These are phyloP conservation scores for Trichoderma hamatum DNA, from an alignment of 2,329 filamentous ascomycete species.

Conservation along the genomic window DNA sequence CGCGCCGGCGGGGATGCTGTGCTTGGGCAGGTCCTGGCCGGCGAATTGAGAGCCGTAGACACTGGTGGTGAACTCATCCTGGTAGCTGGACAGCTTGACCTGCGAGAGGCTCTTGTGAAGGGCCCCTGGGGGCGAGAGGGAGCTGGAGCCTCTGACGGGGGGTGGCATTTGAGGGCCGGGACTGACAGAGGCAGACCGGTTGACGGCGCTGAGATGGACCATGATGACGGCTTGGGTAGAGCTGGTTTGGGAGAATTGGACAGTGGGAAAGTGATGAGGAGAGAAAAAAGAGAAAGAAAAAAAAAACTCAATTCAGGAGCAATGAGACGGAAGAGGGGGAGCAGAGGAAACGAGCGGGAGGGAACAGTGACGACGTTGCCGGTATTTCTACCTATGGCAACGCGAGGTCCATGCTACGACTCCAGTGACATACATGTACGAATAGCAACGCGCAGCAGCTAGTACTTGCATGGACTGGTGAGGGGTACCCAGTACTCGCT, in stretches of 20 bases:
- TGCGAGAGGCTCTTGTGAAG: conserved; percentile 35
- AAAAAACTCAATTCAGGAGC: background rate
- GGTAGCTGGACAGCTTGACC: conserved; percentile 54
- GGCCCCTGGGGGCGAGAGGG: conserved; percentile 32
- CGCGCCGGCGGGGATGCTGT: conserved; percentile 85
- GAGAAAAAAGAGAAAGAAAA: background rate
- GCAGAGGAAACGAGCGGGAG: background rate
- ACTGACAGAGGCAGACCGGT: conserved; percentile 35
- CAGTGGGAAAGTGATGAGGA: too few species aligned
- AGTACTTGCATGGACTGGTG: background rate
- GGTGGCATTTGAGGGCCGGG: conserved; percentile 1
- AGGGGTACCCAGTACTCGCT: background rate
- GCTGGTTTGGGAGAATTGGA: background rate
- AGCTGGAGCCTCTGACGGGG: conserved; percentile 27
- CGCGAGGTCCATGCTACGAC: background rate
- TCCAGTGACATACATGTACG: background rate
- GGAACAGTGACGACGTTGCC: background rate
- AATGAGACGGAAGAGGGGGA: background rate
- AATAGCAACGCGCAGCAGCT: background rate
- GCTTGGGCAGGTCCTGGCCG: conserved; percentile 73
- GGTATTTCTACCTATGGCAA: conserved; percentile 6
- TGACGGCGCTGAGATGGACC: conserved; percentile 56
- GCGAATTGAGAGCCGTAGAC: conserved; percentile 91
- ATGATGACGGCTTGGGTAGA: conserved; percentile 39
- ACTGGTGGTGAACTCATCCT: conserved; percentile 69